Evolutionary conservation across 768 basidiomycete species (phyloP).

Genomic region (Trametes cinnabarina): DNA sequence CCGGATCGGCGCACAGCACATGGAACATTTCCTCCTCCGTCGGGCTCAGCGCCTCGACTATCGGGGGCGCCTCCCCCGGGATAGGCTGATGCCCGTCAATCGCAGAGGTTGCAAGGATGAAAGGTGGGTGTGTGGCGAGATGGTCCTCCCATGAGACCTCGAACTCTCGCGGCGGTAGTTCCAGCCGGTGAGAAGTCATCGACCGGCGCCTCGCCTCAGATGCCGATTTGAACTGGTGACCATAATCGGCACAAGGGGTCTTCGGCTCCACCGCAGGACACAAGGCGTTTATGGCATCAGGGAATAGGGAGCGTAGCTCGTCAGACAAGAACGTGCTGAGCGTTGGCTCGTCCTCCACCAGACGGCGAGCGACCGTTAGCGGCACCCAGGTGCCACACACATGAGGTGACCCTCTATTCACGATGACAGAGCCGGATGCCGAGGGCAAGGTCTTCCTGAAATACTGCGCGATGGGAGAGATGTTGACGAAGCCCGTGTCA

Average conservation of each 20-base stretch:
- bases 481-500: constrained; percentile 77
- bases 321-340: constrained; percentile 62
- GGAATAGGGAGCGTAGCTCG: constrained; percentile 60
- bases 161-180: constrained; percentile 23
- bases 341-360: constrained; percentile 48
- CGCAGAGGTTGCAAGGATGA: constrained; percentile 16
- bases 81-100: constrained; percentile 14
- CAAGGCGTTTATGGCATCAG: constrained; percentile 59
- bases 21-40: constrained; percentile 72
- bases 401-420: constrained; percentile 50
- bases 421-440: constrained; percentile 46
- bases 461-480: constrained; percentile 54
- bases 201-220: constrained; percentile 39
- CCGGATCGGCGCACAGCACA: constrained; percentile 45
- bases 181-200: constrained; percentile 23
- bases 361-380: constrained; percentile 51
- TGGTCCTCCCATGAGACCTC: constrained; percentile 29
- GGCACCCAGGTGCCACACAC: constrained; percentile 71
- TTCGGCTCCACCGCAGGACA: constrained; percentile 37
- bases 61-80: constrained; percentile 12
- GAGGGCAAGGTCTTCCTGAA: constrained; percentile 40
- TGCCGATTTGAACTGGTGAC: constrained; percentile 58
- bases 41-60: constrained; percentile 52
- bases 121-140: constrained; percentile 25
- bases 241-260: constrained; percentile 39